Conservation (phyloP, 1,284 basidiomycete species). For the Ganoderma boninense region DNA sequence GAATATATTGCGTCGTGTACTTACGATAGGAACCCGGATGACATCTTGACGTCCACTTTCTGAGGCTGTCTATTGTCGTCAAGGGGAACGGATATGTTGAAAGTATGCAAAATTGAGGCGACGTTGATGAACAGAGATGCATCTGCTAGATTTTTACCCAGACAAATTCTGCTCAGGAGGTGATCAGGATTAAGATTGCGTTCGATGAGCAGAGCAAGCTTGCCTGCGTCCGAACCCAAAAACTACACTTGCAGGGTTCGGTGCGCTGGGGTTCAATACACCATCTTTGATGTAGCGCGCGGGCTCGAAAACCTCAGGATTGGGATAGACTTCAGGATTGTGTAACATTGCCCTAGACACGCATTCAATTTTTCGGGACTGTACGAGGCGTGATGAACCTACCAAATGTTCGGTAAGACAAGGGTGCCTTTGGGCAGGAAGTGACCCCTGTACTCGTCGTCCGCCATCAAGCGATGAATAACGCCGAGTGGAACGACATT, state of each 20-base stretch:
- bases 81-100: slow-evolving; percentile 17
- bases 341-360: slow-evolving; percentile 35
- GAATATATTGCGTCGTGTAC: neutral
- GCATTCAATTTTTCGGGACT: neutral
- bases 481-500: slow-evolving; percentile 31
- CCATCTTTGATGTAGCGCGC: slow-evolving; percentile 45
- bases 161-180: slow-evolving; percentile 16
- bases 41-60: slow-evolving; percentile 11
- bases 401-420: slow-evolving; percentile 40
- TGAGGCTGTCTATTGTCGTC: slow-evolving; percentile 20
- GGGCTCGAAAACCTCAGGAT: slow-evolving; percentile 45
- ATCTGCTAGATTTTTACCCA: slow-evolving; percentile 23
- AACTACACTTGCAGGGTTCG: slow-evolving; percentile 37
- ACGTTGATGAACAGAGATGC: slow-evolving; percentile 23
- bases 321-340: slow-evolving; percentile 39
- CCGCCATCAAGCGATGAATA: slow-evolving; percentile 17
- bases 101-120: slow-evolving; percentile 24
- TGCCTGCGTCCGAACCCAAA: slow-evolving; percentile 48
- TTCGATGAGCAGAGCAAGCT: slow-evolving; percentile 6
- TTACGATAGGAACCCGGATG: slow-evolving; percentile 26
- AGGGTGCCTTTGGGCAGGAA: slow-evolving; percentile 36
- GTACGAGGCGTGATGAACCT: neutral
- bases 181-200: neutral
- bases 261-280: slow-evolving; percentile 37
- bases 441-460: slow-evolving; percentile 34